Evolutionary conservation across 2,329 filamentous ascomycete species (phyloP).

Genomic region (Corniculantispora saksenae): DNA sequence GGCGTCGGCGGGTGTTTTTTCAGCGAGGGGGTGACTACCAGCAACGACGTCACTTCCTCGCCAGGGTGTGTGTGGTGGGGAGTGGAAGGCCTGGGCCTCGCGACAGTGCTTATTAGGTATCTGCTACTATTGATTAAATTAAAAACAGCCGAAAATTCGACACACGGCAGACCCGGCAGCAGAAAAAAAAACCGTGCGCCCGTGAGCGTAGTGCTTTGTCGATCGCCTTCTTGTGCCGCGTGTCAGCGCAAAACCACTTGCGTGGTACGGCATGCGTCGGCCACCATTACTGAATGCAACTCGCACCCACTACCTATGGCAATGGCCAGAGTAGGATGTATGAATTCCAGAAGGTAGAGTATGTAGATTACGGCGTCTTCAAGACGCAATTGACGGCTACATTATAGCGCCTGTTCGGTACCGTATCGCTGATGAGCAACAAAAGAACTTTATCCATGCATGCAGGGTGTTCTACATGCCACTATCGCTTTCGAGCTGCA

Average conservation of each 20-base stretch:
- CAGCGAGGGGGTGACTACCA: background rate
- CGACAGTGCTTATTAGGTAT: background rate
- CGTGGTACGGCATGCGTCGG: background rate
- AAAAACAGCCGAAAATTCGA: background rate
- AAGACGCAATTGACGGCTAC: background rate
- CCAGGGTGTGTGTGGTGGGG: background rate
- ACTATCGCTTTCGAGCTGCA: background rate
- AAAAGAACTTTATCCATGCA: background rate
- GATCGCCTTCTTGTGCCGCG: background rate
- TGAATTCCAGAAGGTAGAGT: background rate
- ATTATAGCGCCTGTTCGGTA: background rate
- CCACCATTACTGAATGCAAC: background rate
- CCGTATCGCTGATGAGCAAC: background rate
- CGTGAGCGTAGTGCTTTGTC: background rate
- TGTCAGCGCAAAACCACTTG: background rate
- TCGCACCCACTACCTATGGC: background rate
- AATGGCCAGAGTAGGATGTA: background rate
- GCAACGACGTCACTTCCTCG: conserved; percentile 6
- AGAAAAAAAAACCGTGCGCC: too few relatives aligned
- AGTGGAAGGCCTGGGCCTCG: background rate
- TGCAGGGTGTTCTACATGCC: background rate
- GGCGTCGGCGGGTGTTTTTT: background rate
- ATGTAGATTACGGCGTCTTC: background rate
- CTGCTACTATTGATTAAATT: background rate
- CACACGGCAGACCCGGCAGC: too few relatives aligned